Percentiles rank a stretch among this genome's conserved stretches.
Conservation (phyloP, 345 rosid genomes). For the Ceriops zippeliana region DNA sequence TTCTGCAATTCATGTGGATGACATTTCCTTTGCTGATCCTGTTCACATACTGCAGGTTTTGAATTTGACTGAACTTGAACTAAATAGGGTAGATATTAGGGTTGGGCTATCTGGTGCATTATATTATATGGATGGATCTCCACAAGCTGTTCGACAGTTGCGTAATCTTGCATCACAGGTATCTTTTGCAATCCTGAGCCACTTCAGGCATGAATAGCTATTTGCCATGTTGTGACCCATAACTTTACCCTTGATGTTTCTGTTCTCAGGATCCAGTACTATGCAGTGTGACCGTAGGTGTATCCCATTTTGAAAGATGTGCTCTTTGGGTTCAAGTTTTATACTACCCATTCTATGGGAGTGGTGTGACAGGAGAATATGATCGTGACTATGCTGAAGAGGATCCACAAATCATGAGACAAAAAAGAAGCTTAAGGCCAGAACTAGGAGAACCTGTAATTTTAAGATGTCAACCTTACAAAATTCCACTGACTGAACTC, state of each 20-base stretch:
- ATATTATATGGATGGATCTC: constrained; percentile 95
- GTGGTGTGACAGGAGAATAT: constrained; percentile 71
- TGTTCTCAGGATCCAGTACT: constrained; percentile 75
- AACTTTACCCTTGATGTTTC: not conserved
- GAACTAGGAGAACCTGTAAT: constrained; percentile 97
- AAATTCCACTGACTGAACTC: constrained; percentile 90
- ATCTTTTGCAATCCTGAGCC: constrained; percentile 18
- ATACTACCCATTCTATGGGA: constrained; percentile 93
- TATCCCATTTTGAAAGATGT: constrained; percentile 93
- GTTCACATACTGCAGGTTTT: constrained; percentile 54
- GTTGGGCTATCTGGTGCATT: constrained; percentile 93
- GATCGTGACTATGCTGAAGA: constrained; percentile 86
- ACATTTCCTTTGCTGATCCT: constrained; percentile 18
- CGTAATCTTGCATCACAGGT: constrained; percentile 95
- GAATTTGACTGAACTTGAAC: constrained; percentile 88
- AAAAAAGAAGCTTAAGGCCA: constrained; percentile 72
- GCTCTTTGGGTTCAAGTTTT: constrained; percentile 95
- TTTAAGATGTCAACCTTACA: constrained; percentile 94
- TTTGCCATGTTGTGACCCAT: not conserved
- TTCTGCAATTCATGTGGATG: not conserved
- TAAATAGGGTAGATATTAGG: constrained; percentile 86
- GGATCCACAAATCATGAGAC: constrained; percentile 78
- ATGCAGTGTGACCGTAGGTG: constrained; percentile 93
- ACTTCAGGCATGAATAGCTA: not conserved
- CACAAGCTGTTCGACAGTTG: constrained; percentile 93